phyloP scores from a whole-genome alignment of 2,329 filamentous ascomycete genomes.

The Colletotrichum limetticola region DNA sequence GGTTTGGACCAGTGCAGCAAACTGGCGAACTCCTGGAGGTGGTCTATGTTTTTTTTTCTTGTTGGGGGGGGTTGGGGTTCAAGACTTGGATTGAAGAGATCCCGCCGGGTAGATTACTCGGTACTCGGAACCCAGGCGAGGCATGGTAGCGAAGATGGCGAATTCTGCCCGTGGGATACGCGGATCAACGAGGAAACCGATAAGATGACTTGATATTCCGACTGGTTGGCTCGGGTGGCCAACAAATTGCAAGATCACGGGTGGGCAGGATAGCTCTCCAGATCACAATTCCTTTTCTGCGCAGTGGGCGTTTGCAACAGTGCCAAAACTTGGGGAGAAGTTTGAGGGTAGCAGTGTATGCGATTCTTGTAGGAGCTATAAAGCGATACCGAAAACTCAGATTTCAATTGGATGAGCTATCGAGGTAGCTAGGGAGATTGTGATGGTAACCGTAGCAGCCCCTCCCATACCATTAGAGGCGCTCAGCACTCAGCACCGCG shows the following conservation, averaged over 20 bases:
- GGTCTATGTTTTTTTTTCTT: background rate
- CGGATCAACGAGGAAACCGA: background rate
- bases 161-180: background rate
- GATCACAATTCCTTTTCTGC: background rate
- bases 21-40: background rate
- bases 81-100: background rate
- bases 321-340: background rate
- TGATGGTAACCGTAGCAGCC: background rate
- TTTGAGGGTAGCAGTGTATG: background rate
- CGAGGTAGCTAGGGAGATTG: background rate
- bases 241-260: background rate
- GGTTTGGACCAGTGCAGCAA: background rate
- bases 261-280: background rate
- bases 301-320: background rate
- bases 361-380: background rate
- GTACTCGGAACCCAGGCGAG: background rate
- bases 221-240: background rate
- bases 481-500: background rate
- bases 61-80: no score
- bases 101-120: background rate
- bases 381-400: background rate
- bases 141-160: background rate
- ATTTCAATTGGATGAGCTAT: background rate
- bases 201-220: background rate
- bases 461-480: background rate